Conservation (phyloP, 768 basidiomycete genomes). For the Termitomyces titanicus region DNA sequence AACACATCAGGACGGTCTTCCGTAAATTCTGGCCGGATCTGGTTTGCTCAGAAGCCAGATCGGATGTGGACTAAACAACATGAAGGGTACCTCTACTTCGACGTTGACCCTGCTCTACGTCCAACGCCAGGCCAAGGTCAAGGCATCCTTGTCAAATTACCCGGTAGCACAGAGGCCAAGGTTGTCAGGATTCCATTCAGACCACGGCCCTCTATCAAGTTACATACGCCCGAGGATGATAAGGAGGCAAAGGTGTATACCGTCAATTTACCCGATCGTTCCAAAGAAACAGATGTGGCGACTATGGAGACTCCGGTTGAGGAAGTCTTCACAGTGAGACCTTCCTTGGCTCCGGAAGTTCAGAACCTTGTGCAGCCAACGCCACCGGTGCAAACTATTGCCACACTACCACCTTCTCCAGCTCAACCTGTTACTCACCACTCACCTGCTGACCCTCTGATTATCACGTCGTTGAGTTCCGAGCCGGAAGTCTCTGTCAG, state of each 20-base stretch:
- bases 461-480: constrained; percentile 15
- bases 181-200: constrained; percentile 37
- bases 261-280: constrained; percentile 51
- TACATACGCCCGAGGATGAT: constrained; percentile 18
- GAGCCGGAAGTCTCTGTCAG: constrained; percentile 29
- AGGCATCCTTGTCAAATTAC: constrained; percentile 59
- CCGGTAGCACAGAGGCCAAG: constrained; percentile 41
- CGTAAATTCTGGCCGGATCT: constrained; percentile 43
- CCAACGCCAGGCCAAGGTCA: constrained; percentile 54
- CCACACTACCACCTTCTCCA: neutral
- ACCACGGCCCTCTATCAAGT: constrained; percentile 16
- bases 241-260: constrained; percentile 41
- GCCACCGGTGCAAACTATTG: constrained; percentile 10
- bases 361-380: constrained; percentile 24
- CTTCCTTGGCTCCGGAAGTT: constrained; percentile 37
- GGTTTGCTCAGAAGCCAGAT: constrained; percentile 78
- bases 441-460: constrained; percentile 18
- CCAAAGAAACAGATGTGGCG: constrained; percentile 23
- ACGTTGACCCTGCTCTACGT: constrained; percentile 48
- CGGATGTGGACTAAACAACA: constrained; percentile 81
- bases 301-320: constrained; percentile 41
- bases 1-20: constrained; percentile 28
- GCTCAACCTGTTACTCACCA: neutral
- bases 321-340: constrained; percentile 57
- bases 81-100: constrained; percentile 66